Base-by-base conservation (phyloP, 768 basidiomycete genomes). In the Lanmaoa rubissima region DNA sequence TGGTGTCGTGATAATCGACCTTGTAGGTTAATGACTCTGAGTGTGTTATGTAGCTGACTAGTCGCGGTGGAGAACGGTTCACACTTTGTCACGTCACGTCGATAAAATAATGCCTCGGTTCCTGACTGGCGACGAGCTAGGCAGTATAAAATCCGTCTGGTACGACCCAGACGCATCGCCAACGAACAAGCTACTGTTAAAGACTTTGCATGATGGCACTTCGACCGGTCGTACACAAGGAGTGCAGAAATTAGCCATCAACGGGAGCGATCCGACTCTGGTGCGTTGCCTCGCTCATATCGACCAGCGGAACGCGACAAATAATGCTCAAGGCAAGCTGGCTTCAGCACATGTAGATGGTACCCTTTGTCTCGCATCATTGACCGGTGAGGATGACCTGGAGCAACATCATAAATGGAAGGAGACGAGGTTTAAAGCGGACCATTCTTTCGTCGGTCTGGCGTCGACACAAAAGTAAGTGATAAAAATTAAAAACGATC, bases 81-180 rank as follows among this genome's bases (percentile, higher is more conserved):
- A 54, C 52, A 17, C 46, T 26, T 58, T 55, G 61, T 66, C 65
- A 71, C 67, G 60, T 62, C 60, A 69, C 68, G 48, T 56, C 26
- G 17, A 53, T 36, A 44, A 19, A 26, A 32, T 31, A 13, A 90
- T 89, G 87, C 74, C 82, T 67, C 81, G 80, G 55, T 91, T 92
- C 72, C 73, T 90, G 49, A 71, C 83, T 44, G 92, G 89, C 60
- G 92, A 93, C 73, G 87, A 90, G 60, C 82, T 89, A 34, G 92
- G 91, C 19, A 82, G 81, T 54, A 80, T 92, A 55, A 92, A 92
- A 73, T 71, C 82, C 9, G 65, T 90, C 54, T 72, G 63, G 11
- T 87, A 80, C 62, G 51, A 68, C 4, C 62, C 73, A 17, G 65
- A 69, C 12, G 44, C 60, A 12, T 58, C 69, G 16, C 68, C 74